Base-by-base conservation (phyloP, 352 stramenopile genomes). In the Phytophthora pluvialis region DNA sequence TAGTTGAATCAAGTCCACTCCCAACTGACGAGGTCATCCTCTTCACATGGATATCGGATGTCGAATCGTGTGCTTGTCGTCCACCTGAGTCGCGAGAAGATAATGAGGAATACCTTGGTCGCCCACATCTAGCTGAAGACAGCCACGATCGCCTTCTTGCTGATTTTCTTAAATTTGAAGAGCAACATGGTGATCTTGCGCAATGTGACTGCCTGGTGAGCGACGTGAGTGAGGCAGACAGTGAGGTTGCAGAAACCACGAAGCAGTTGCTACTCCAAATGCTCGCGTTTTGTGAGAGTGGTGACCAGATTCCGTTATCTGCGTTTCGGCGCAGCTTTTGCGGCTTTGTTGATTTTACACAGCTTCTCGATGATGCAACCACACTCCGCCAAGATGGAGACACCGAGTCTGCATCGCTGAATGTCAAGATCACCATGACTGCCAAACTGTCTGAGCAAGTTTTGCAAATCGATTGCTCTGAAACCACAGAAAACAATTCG, bases 401-500 rank as follows among this genome's bases (percentile, higher is more conserved):
- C 8, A 39, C 43, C n/a, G 25, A 68, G 12, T 46, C 45, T 42
- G 12, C 29, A 36, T 3, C 49, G 25, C 33, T 52, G 18, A 47
- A 53, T 44, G 36, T 25, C 26, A 54, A 31, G 15, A 38, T 61
- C 48, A 42, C 61, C 48, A 64, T 73, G 35, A 73, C 58, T 4
- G 65, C 65, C n/a, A 57, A 58, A 26, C 21, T 73, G 26, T 32
- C 38, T 5, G 40, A 68, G 15, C 38, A 57, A 53, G 36, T 61
- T 48, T 25, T 73, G 15, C 59, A 60, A 32, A 56, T 73, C 29
- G 52, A 69, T 12, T 73, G 65, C 45, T 38, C 43, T 35, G 25
- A 18, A 32, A 32, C 15, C 31, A n/a, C 56, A 39, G 54, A 47
- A 42, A 26, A 12, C 21, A 21, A 21, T 21, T 18, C 40, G 5